These are phyloP conservation scores for Eimeria falciformis DNA, from an alignment of 169 alveolate species.

Conservation along the genomic window DNA sequence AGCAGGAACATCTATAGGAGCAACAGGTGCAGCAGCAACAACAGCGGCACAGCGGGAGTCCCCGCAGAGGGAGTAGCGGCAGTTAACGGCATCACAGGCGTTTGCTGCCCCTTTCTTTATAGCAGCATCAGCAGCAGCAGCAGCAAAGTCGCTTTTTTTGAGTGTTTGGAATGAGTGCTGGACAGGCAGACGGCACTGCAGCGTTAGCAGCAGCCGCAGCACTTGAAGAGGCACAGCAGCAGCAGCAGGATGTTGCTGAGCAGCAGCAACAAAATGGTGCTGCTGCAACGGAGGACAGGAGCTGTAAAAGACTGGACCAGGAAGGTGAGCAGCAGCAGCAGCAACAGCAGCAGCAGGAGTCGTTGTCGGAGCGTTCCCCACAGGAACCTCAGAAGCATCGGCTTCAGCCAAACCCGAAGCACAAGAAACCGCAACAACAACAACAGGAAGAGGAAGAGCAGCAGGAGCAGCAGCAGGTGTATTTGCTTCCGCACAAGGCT, in stretches of 20 bases:
- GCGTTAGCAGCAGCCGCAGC: conserved; percentile 7
- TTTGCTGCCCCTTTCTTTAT: background rate
- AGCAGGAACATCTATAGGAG: conserved; percentile 21
- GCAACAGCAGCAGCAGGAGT: conserved; percentile 17
- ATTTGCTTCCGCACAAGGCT: conserved; percentile 85
- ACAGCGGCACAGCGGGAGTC: conserved; percentile 68
- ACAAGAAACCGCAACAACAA: conserved; percentile 3
- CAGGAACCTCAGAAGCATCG: conserved; percentile 36
- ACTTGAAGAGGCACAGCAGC: conserved; percentile 21
- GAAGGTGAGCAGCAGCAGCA: background rate
- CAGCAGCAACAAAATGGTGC: conserved; percentile 18
- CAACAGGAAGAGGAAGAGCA: conserved; percentile 20
- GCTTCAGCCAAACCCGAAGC: background rate
- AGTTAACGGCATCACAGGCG: conserved; percentile 3
- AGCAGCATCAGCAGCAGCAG: background rate
- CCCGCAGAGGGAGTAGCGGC: conserved; percentile 69
- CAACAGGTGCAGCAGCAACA: background rate
- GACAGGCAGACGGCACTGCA: conserved; percentile 33
- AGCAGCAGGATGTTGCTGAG: conserved; percentile 28
- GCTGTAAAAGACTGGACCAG: conserved; percentile 10
- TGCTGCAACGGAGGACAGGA: background rate
- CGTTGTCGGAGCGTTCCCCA: background rate
- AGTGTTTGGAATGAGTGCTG: conserved; percentile 44
- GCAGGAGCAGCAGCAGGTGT: conserved; percentile 73
- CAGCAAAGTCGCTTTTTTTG: background rate